Conservation (phyloP, 768 basidiomycete species). For the Tephrocybe sp. region DNA sequence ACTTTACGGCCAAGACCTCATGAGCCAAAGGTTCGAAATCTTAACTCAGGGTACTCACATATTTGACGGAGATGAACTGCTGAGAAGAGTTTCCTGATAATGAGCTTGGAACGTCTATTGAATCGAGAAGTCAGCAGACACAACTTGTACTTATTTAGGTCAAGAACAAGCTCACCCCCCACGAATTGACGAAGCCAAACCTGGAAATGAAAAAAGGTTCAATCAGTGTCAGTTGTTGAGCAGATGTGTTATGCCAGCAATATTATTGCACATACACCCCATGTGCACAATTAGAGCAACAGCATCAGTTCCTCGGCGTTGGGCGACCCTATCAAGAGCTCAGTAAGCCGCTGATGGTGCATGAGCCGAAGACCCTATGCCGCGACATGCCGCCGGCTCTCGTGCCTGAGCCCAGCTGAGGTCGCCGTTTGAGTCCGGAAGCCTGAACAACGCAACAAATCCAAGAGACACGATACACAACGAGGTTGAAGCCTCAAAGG, state of each 20-base stretch:
- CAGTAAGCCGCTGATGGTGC: too few species aligned
- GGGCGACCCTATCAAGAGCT: too few species aligned
- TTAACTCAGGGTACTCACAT: constrained; percentile 44
- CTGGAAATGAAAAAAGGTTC: constrained; percentile 25
- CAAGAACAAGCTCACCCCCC: constrained; percentile 54
- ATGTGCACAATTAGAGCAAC: not conserved
- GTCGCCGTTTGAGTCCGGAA: too few species aligned
- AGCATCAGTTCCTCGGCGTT: not conserved
- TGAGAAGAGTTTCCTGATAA: constrained; percentile 57
- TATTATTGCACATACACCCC: too few species aligned
- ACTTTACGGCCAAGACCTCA: constrained; percentile 31
- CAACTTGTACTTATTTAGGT: not conserved
- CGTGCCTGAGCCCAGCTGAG: constrained; percentile 1
- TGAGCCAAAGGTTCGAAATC: not conserved
- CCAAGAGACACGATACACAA: too few species aligned
- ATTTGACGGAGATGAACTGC: constrained; percentile 51
- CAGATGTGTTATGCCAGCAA: too few species aligned
- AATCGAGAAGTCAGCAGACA: not conserved
- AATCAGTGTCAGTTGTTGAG: not conserved
- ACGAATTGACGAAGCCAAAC: constrained; percentile 73
- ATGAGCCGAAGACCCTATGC: constrained; percentile 1
- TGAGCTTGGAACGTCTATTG: constrained; percentile 71
- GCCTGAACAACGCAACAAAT: too few species aligned
- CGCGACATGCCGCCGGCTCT: constrained; percentile 1
- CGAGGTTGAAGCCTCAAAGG: too few species aligned